Percentiles rank a stretch among this genome's conserved stretches.
These are phyloP conservation scores for Yarrowia porcina DNA, from an alignment of 805 yeast species.

Conservation along the genomic window DNA sequence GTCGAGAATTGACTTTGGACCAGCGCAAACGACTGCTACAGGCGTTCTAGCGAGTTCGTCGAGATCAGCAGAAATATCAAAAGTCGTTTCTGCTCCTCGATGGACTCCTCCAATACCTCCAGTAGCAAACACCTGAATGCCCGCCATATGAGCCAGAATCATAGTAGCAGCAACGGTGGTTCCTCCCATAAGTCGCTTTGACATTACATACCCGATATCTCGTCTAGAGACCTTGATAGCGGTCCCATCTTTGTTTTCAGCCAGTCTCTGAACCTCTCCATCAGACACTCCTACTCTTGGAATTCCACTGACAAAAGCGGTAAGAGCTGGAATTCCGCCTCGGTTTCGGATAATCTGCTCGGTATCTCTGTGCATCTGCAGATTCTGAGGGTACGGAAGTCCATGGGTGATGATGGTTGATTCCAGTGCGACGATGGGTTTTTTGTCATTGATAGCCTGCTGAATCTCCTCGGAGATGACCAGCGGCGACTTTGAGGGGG, in stretches of 20 bases:
- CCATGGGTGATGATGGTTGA: constrained; percentile 88
- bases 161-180: constrained; percentile 88
- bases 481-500: constrained; percentile 14
- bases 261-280: constrained; percentile 51
- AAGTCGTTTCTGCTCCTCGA: constrained; percentile 64
- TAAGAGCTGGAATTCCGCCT: constrained; percentile 82
- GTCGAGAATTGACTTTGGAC: constrained; percentile 84
- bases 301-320: constrained; percentile 68
- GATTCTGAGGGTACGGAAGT: constrained; percentile 72
- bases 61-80: constrained; percentile 84
- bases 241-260: constrained; percentile 36
- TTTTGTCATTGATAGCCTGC: constrained; percentile 54
- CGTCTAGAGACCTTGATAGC: constrained; percentile 70
- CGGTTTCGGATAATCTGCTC: constrained; percentile 56
- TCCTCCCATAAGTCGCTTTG: constrained; percentile 67
- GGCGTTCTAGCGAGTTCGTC: constrained; percentile 81
- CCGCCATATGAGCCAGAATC: constrained; percentile 72
- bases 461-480: constrained; percentile 47
- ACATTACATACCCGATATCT: constrained; percentile 71
- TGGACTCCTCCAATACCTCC: constrained; percentile 95
- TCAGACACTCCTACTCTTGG: constrained; percentile 64
- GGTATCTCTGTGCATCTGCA: constrained; percentile 67
- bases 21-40: constrained; percentile 87
- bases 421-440: constrained; percentile 14
- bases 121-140: constrained; percentile 82